phyloP scores from a whole-genome alignment of 2,329 filamentous ascomycete genomes.

The Paecilomyces fulvus region DNA sequence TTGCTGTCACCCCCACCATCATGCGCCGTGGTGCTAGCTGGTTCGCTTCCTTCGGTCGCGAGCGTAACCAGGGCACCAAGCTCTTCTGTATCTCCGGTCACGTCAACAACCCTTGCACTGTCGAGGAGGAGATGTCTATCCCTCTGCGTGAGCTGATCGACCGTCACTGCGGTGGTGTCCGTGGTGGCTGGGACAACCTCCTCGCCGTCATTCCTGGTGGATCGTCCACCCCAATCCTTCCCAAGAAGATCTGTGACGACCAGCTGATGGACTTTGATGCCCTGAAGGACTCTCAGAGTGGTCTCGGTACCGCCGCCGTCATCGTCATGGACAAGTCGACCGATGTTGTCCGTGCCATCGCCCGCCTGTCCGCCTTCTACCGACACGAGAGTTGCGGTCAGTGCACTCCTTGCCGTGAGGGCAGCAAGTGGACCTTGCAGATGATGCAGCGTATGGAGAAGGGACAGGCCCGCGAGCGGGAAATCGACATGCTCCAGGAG shows the following conservation, averaged over 20 bases:
- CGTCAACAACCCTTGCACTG: slow-evolving; percentile 96
- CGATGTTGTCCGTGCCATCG: slow-evolving; percentile 90
- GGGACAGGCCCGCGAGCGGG: slow-evolving; percentile 75
- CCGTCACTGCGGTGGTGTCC: slow-evolving; percentile 94
- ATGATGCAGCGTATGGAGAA: slow-evolving; percentile 97
- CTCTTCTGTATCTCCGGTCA: slow-evolving; percentile 97
- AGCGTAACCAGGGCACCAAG: slow-evolving; percentile 95
- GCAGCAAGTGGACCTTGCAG: slow-evolving; percentile 97
- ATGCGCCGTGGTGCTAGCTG: slow-evolving; percentile 83
- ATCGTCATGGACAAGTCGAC: slow-evolving; percentile 99
- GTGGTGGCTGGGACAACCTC: slow-evolving; percentile 96
- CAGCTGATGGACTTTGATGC: slow-evolving; percentile 99
- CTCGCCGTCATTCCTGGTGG: slow-evolving; percentile 92
- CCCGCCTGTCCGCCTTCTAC: slow-evolving; percentile 91
- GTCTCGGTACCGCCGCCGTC: slow-evolving; percentile 92
- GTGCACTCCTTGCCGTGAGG: slow-evolving; percentile 98
- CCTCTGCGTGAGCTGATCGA: slow-evolving; percentile 93
- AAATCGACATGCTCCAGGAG: slow-evolving; percentile 99
- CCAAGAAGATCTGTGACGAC: slow-evolving; percentile 81
- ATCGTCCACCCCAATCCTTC: slow-evolving; percentile 91
- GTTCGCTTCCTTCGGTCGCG: slow-evolving; percentile 90
- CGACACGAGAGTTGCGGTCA: slow-evolving; percentile 97
- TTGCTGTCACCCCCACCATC: slow-evolving; percentile 92
- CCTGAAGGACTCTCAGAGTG: slow-evolving; percentile 94
- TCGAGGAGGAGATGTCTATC: slow-evolving; percentile 99